Conservation (phyloP, 2,329 filamentous ascomycete genomes). For the Alternaria viburni region DNA sequence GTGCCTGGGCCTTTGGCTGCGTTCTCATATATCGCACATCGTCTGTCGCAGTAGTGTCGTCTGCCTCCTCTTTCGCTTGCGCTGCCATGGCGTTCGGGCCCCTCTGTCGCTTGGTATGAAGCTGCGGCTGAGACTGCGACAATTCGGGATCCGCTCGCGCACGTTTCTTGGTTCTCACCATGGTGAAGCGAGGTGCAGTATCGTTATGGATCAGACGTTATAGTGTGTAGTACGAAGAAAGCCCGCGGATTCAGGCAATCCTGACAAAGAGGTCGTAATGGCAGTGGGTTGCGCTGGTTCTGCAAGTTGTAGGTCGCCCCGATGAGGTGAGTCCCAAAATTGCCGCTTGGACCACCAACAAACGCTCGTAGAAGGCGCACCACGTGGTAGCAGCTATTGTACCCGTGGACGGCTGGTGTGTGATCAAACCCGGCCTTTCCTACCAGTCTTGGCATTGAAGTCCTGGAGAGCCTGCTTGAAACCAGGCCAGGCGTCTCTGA, state of each 20-base stretch:
- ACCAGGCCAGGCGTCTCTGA: constrained; percentile 25
- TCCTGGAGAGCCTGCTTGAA: constrained; percentile 25
- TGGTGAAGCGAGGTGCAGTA: not conserved
- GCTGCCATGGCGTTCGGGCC: not conserved
- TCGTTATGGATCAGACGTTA: not conserved
- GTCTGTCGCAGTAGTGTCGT: not conserved
- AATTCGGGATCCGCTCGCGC: not conserved
- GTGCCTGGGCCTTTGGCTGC: not conserved
- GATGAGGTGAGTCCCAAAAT: not conserved
- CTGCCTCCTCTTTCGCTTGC: not conserved
- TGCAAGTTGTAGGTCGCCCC: not conserved
- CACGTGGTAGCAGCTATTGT: not conserved
- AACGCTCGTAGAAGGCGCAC: not conserved
- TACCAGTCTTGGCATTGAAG: constrained; percentile 29
- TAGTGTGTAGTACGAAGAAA: not conserved
- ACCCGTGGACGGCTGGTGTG: not conserved
- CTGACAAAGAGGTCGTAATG: not conserved
- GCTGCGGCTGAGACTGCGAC: not conserved
- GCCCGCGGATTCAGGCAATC: not conserved
- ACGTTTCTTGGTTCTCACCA: not conserved
- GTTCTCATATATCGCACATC: not conserved
- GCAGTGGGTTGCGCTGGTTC: not conserved
- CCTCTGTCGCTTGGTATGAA: not conserved
- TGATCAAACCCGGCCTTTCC: constrained; percentile 11
- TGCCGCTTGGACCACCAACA: not conserved